phyloP scores from a whole-genome alignment of 164 flowering plant species.

The Berberis thunbergii region DNA sequence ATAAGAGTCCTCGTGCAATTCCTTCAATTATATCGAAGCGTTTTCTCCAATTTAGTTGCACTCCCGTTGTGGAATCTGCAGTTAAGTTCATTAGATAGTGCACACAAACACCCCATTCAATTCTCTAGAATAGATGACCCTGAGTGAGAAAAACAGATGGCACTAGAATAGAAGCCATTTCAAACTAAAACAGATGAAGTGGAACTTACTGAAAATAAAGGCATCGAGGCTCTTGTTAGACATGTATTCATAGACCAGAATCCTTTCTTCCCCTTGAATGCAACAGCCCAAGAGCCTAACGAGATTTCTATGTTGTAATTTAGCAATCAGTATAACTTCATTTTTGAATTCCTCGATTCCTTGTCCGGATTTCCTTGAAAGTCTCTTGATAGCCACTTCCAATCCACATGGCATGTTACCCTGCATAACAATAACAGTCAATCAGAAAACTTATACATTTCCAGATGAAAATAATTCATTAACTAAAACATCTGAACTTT shows the following conservation, averaged over 20 bases:
- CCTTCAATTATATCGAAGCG: slow-evolving; percentile 61
- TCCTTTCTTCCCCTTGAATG: slow-evolving; percentile 54
- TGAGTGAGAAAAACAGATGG: not conserved
- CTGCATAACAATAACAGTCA: slow-evolving; percentile 16
- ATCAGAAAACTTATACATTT: too few species aligned
- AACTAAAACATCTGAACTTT: too few species aligned
- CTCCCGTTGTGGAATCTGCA: slow-evolving; percentile 32
- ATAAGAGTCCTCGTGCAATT: slow-evolving; percentile 72
- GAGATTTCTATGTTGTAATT: slow-evolving; percentile 67
- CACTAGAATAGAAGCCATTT: not conserved
- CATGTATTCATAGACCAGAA: slow-evolving; percentile 71
- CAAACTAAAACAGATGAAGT: not conserved
- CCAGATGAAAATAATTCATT: too few species aligned
- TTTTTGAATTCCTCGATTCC: slow-evolving; percentile 68
- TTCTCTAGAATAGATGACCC: not conserved
- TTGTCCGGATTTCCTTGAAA: slow-evolving; percentile 63
- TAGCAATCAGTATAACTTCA: slow-evolving; percentile 56
- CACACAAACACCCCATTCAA: slow-evolving; percentile 3
- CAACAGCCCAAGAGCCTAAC: slow-evolving; percentile 66
- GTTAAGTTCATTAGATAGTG: slow-evolving; percentile 1
- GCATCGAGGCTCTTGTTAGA: slow-evolving; percentile 66
- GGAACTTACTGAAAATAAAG: slow-evolving; percentile 40
- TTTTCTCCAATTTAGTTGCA: slow-evolving; percentile 45
- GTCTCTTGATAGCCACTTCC: slow-evolving; percentile 67
- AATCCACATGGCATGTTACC: slow-evolving; percentile 42